Evolutionary conservation across 768 basidiomycete species (phyloP), one percentile per base, ranked within the genome.

Genomic region (Mycena leptocephala): DNA sequence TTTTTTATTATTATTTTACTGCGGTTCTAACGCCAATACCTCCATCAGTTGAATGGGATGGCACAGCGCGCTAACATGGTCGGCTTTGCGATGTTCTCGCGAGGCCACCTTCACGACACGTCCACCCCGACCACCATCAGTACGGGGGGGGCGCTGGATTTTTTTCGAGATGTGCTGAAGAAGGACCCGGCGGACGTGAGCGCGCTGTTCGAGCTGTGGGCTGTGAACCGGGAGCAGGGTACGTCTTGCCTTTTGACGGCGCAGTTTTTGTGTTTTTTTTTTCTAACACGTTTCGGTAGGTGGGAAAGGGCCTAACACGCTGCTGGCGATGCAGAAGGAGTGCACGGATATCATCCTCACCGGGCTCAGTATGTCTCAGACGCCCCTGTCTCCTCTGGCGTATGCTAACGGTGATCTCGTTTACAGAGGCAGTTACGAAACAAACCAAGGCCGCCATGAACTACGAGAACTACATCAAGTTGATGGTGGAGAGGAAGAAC

Each of bases 71-170:
- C 65, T 22, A 24, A 24, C 16, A 66, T 66, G 46, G 30, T 66
- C 20, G 65, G 48, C 33, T 66, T 66, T 16, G 65, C 65, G 48
- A 66, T 66, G 65, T 66, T 66, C 33, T 22, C 65, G 22, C 65
- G 65, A 20, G 48, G 65, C 7, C 46, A 66, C n/a, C n/a, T n/a
- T n/a, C n/a, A n/a, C n/a, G n/a, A n/a, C n/a, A n/a, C n/a, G n/a
- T n/a, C n/a, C n/a, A n/a, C 24, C 28, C 41, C 62, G 16, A 35
- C 46, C 48, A 35, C 46, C 6, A 35, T 66, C 48, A 24, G 30
- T n/a, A 33, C 65, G 8, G 13, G 48, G 22, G 46, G 64, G 2
- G 64, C 22, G 46, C 30, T 65, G n/a, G 37, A 62, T 39, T 62
- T 62, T 24, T 62, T 64, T 32, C 37, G 24, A 28, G 61, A 62